These are phyloP conservation scores for Stachybotrys elegans DNA, from an alignment of 2,329 filamentous ascomycete species.

Conservation along the genomic window DNA sequence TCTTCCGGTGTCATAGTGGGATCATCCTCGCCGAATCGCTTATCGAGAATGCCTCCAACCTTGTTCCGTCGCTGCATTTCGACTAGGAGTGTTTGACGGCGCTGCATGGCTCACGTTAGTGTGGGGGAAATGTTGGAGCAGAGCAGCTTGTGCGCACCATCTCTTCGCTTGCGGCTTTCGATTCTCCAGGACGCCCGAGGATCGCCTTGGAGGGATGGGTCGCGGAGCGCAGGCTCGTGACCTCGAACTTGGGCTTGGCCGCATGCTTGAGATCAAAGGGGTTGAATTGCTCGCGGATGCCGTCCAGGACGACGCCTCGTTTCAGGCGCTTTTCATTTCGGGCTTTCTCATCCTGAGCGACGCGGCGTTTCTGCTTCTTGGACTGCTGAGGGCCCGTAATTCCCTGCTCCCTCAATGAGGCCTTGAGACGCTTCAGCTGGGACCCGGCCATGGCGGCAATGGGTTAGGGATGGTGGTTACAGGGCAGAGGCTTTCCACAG, in stretches of 20 bases:
- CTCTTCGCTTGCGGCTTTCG: conserved; percentile 83
- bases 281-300: conserved; percentile 94
- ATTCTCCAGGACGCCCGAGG: conserved; percentile 72
- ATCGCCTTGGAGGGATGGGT: conserved; percentile 52
- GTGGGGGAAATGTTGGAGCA: too few species aligned
- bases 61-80: conserved; percentile 89
- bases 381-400: conserved; percentile 89
- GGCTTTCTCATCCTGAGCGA: conserved; percentile 59
- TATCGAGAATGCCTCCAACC: conserved; percentile 85
- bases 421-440: conserved; percentile 92
- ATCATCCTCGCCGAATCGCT: conserved; percentile 93
- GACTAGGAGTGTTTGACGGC: conserved; percentile 76
- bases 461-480: conserved; percentile 14
- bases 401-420: conserved; percentile 82
- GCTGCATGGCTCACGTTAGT: conserved; percentile 35
- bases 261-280: conserved; percentile 91
- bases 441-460: conserved; percentile 74
- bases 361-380: conserved; percentile 85
- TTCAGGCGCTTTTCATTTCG: conserved; percentile 69
- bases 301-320: conserved; percentile 70
- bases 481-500: conserved; percentile 8
- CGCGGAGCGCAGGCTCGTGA: conserved; percentile 61
- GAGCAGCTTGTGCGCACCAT: conserved; percentile 57
- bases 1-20: conserved; percentile 91
- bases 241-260: conserved; percentile 79